Percentiles rank a stretch among this genome's conserved stretches.
These are phyloP conservation scores for Cicer yamashitae DNA, from an alignment of 306 rosid species.

Conservation along the genomic window DNA sequence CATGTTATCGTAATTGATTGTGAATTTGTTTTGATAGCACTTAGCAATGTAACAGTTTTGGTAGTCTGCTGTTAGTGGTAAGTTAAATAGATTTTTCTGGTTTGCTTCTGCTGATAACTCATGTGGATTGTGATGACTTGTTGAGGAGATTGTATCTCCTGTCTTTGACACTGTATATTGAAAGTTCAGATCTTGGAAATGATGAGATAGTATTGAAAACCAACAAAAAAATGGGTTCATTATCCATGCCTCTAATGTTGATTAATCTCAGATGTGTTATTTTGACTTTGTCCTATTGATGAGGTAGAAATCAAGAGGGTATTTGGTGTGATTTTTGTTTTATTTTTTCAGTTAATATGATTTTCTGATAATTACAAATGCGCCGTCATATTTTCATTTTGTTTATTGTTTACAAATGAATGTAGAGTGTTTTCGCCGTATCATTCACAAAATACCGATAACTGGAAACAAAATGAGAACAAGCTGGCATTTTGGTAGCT, in stretches of 20 bases:
- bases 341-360: not conserved
- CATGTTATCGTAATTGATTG: conserved; percentile 7
- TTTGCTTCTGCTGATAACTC: conserved; percentile 4
- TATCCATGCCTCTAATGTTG: not conserved
- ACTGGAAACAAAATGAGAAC: conserved; percentile 1
- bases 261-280: not conserved
- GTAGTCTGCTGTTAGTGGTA: not conserved
- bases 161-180: conserved; percentile 8
- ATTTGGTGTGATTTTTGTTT: not conserved
- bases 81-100: conserved; percentile 16
- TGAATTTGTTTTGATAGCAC: not conserved
- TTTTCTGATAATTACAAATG: not conserved
- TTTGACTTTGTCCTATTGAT: conserved; percentile 3
- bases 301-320: conserved; percentile 10
- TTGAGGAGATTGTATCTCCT: not conserved
- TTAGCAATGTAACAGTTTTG: conserved; percentile 6
- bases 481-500: not conserved
- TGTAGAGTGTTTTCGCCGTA: conserved; percentile 4
- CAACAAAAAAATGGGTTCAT: not conserved
- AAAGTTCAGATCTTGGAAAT: conserved; percentile 21
- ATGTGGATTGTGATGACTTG: conserved; percentile 3
- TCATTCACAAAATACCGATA: not conserved
- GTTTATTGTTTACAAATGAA: not conserved
- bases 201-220: conserved; percentile 9
- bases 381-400: not conserved